phyloP scores from a whole-genome alignment of 371 early-diverging fungal species.

The Mortierella sp. region DNA sequence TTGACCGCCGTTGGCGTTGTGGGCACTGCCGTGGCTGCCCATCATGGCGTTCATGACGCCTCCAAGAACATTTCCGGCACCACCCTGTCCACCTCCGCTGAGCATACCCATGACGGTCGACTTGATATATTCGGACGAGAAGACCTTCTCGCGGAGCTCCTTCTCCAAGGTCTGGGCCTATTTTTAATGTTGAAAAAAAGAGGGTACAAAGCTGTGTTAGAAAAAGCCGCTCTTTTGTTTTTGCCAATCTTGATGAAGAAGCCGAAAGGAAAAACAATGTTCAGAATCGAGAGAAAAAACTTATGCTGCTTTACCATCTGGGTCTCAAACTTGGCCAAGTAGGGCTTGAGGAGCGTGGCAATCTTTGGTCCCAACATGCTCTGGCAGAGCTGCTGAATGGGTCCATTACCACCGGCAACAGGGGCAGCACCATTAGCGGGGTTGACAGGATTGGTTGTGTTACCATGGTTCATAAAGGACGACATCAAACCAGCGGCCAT shows the following conservation, averaged over 20 bases:
- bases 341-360: constrained; percentile 37
- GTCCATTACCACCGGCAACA: constrained; percentile 22
- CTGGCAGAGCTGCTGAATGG: constrained; percentile 43
- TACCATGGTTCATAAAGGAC: constrained; percentile 22
- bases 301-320: constrained; percentile 34
- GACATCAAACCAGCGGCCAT: constrained; percentile 48
- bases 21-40: background rate
- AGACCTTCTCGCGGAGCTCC: constrained; percentile 54
- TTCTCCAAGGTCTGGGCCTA: constrained; percentile 37
- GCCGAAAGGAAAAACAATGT: background rate
- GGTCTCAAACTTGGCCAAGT: constrained; percentile 45
- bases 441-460: background rate
- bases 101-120: constrained; percentile 36
- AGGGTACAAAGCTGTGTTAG: background rate
- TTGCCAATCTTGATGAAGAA: background rate
- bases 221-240: background rate
- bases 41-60: constrained; percentile 30
- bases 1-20: constrained; percentile 51
- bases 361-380: constrained; percentile 49
- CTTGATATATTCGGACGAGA: constrained; percentile 52
- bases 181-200: background rate
- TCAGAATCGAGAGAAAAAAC: background rate
- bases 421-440: constrained; percentile 5
- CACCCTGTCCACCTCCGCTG: constrained; percentile 21
- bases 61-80: constrained; percentile 26